phyloP scores from a whole-genome alignment of 139 green algal species.

The Zygnema cylindricum region DNA sequence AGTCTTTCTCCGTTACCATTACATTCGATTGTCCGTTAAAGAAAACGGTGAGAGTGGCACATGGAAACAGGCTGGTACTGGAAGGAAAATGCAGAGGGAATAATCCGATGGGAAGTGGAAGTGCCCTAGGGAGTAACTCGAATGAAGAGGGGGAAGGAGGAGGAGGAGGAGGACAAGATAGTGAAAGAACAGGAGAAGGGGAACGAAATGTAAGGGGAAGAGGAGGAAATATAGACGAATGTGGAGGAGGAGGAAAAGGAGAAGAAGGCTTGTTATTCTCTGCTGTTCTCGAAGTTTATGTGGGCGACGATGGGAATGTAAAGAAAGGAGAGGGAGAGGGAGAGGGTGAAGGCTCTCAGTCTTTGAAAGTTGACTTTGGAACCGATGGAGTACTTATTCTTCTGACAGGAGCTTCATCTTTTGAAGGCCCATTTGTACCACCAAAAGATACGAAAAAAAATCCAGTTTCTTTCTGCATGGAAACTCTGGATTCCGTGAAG shows the following conservation, averaged over 20 bases:
- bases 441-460: background rate
- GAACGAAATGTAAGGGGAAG: background rate
- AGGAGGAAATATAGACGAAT: background rate
- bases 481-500: background rate
- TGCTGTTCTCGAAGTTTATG: background rate
- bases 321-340: too few species aligned
- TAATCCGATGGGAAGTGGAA: background rate
- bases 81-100: background rate
- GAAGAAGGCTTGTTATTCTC: background rate
- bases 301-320: background rate
- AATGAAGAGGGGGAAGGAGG: background rate
- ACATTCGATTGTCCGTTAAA: background rate
- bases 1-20: background rate
- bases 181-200: background rate
- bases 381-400: background rate
- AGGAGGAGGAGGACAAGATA: background rate
- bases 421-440: background rate
- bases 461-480: background rate
- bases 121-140: background rate
- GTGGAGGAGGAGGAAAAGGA: background rate
- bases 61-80: background rate
- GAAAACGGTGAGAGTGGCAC: background rate
- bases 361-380: background rate
- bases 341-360: background rate
- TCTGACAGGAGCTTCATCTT: slow-evolving; percentile 7